Evolutionary conservation across 495 filamentous ascomycete genomes (phyloP).

Genomic region (Tuber aestivum): DNA sequence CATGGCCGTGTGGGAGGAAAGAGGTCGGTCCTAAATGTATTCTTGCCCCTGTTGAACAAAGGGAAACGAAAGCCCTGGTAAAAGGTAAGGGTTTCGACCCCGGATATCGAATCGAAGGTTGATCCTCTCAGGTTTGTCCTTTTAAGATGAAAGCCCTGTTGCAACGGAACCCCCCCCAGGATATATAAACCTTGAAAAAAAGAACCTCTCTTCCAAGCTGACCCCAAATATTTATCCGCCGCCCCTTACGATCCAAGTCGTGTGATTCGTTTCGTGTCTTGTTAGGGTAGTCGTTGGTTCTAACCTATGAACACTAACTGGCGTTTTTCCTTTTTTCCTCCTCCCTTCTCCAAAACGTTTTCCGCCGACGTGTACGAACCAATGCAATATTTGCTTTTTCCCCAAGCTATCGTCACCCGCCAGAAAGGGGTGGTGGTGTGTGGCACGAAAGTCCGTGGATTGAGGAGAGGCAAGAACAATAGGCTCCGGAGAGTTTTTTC

Average conservation of each 20-base stretch:
- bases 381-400: slow-evolving; percentile 6
- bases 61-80: not conserved
- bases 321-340: not conserved
- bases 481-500: not conserved
- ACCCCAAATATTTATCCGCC: not conserved
- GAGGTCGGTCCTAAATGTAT: not conserved
- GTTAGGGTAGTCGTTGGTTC: not conserved
- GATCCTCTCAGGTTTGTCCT: slow-evolving; percentile 2
- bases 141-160: not conserved
- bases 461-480: not conserved
- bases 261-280: slow-evolving; percentile 2
- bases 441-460: not conserved
- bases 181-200: slow-evolving; percentile 5
- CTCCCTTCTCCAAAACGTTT: not conserved
- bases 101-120: not conserved
- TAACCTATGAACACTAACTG: not conserved
- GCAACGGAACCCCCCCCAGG: not conserved
- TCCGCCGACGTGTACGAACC: not conserved
- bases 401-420: not conserved
- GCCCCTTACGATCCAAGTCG: slow-evolving; percentile 1
- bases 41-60: not conserved
- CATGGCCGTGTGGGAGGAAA: slow-evolving; percentile 19
- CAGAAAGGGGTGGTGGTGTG: slow-evolving; percentile 4
- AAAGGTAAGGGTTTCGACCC: not conserved
- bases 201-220: not conserved